Evolutionary conservation across 1,139 yeast species (phyloP), one percentile per base, ranked within the genome.

Genomic region (Geotrichum fermentans): DNA sequence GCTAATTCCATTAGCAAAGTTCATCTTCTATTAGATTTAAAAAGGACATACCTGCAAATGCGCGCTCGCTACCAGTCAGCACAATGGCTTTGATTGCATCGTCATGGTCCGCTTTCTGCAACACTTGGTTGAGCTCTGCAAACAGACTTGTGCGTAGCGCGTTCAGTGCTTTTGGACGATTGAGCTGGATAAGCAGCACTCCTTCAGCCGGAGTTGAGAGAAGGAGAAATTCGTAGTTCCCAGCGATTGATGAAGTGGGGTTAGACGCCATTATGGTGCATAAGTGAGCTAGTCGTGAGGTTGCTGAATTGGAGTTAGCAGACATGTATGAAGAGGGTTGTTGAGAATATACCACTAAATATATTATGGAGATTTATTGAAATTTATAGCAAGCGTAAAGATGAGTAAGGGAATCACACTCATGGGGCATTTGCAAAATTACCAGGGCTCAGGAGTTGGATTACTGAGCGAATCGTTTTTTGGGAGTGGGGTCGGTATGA

Each of bases 111-210:
- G 75, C 73, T 11, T 59, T 61, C 14, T 43, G 41, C 41, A 75
- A 58, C 4, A 76, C 78, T 11, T 60, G 60, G 57, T 73, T 64
- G 18, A 75, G 59, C 55, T 75, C 79, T 8, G 39, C 49, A 51
- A 74, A 63, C 18, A 75, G 75, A 2, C 68, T 74, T 2, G 77
- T 73, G 60, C 71, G 75, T 58, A 83, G 71, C 8, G 90, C 87
- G 63, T 83, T 83, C 56, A 83, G 74, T 41, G 79, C 80, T 56
- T 72, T 69, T 33, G 90, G 88, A 40, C 84, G 71, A 67, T 83
- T 80, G 51, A 83, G 66, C 22, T 82, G 77, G 56, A 83, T 78
- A 51, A 68, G 67, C 1, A 71, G 61, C 14, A 74, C 78, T 14
- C 75, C 75, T 1, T 62, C 52, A 1, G 63, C 60, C 7, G 77